These are phyloP conservation scores for Suzukiozyma palmioleophila DNA, from an alignment of 1,139 yeast species.

Conservation along the genomic window DNA sequence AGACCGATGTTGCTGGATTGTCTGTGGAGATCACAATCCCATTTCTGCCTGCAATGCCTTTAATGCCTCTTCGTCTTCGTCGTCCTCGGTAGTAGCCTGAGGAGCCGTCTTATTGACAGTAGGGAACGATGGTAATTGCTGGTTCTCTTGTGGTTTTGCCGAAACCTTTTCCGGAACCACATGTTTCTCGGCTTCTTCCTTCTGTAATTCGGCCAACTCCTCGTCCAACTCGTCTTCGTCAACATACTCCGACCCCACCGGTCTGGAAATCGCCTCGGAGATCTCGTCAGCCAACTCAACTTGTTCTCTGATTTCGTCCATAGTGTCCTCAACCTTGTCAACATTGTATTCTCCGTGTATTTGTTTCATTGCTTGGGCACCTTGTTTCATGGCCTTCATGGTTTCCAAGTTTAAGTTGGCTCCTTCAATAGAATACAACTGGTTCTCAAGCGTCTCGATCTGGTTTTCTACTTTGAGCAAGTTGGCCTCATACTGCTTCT, in stretches of 20 bases:
- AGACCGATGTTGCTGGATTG: too few relatives aligned
- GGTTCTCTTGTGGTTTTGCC: conserved; percentile 14
- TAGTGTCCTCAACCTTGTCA: conserved; percentile 96
- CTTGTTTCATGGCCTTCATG: conserved; percentile 98
- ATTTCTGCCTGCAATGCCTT: conserved; percentile 89
- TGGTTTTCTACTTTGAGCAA: conserved; percentile 81
- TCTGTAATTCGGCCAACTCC: conserved; percentile 84
- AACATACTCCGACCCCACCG: conserved; percentile 70
- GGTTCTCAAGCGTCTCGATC: conserved; percentile 85
- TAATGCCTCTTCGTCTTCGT: conserved; percentile 89
- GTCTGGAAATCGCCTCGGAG: conserved; percentile 92
- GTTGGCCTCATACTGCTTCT: conserved; percentile 76
- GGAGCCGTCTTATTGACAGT: conserved; percentile 36
- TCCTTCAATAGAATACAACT: conserved; percentile 83
- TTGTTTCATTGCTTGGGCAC: conserved; percentile 93
- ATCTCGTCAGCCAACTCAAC: conserved; percentile 94
- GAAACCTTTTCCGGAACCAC: conserved; percentile 12
- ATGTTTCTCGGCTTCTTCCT: conserved; percentile 59
- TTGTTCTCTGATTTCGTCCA: conserved; percentile 97
- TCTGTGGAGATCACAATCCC: conserved; percentile 56
- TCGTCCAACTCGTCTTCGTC: conserved; percentile 87
- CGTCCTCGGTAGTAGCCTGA: conserved; percentile 51
- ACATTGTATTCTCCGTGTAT: conserved; percentile 94
- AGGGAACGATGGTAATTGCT: conserved; percentile 46
- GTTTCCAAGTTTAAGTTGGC: conserved; percentile 97